Conservation (phyloP, 345 rosid species). For the Camelina laxa region DNA sequence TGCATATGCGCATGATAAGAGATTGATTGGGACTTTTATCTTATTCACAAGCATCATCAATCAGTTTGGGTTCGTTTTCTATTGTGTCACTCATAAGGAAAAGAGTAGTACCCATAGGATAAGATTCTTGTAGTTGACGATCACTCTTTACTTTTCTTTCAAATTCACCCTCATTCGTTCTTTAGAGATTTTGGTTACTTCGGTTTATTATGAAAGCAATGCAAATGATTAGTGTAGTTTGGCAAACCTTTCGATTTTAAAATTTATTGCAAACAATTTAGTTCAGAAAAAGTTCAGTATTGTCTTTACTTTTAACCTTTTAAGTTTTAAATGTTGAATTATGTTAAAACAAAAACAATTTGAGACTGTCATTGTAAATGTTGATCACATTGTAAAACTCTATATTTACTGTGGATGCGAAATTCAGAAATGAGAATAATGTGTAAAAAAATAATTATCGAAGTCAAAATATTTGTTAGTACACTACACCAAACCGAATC, state of each 20-base stretch:
- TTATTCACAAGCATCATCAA: conserved; percentile 38
- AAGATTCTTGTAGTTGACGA: conserved; percentile 45
- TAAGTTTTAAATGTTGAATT: too few relatives aligned
- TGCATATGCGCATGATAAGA: conserved; percentile 12
- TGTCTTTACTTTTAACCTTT: too few relatives aligned
- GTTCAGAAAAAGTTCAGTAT: too few relatives aligned
- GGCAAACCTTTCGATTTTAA: background rate
- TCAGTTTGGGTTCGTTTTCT: conserved; percentile 36
- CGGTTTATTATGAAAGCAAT: background rate
- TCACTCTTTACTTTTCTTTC: conserved; percentile 12
- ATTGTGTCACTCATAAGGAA: conserved; percentile 31
- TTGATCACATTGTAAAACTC: background rate
- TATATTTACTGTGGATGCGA: background rate
- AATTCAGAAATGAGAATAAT: too few relatives aligned
- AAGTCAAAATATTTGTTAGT: too few relatives aligned
- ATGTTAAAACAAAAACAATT: background rate
- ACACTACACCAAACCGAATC: too few relatives aligned
- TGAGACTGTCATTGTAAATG: background rate
- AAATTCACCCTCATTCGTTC: background rate
- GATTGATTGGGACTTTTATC: conserved; percentile 25
- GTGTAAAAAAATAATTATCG: too few relatives aligned
- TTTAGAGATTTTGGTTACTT: background rate
- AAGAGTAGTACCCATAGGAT: conserved; percentile 26
- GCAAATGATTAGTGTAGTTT: background rate
- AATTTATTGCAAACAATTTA: too few relatives aligned